Percentiles rank a stretch among this genome's conserved stretches.
phyloP scores from a whole-genome alignment of 805 yeast genomes.

The Pichia sporocuriosa region DNA sequence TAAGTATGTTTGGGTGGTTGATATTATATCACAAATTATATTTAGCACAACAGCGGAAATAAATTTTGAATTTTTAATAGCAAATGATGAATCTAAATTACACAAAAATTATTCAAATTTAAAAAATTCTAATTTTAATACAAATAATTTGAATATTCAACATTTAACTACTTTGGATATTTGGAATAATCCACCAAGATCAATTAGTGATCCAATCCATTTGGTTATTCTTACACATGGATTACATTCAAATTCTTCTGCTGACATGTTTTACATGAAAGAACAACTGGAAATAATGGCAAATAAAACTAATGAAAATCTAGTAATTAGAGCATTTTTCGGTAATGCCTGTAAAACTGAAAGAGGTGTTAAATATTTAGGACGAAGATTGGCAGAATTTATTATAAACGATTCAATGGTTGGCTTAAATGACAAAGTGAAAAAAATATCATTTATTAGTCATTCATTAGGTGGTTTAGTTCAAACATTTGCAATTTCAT shows the following conservation, averaged over 20 bases:
- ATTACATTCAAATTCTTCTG: constrained; percentile 79
- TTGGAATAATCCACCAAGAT: constrained; percentile 66
- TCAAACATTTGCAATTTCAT: constrained; percentile 86
- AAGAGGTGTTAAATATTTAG: constrained; percentile 78
- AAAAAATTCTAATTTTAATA: constrained; percentile 15
- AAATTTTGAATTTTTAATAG: constrained; percentile 55
- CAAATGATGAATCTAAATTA: constrained; percentile 35
- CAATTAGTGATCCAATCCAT: constrained; percentile 55
- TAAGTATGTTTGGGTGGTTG: constrained; percentile 68
- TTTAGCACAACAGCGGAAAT: constrained; percentile 66
- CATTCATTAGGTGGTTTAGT: constrained; percentile 93
- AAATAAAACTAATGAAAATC: constrained; percentile 45
- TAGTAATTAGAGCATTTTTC: constrained; percentile 75
- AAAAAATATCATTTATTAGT: constrained; percentile 76
- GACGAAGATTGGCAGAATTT: constrained; percentile 72
- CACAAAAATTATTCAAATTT: constrained; percentile 26
- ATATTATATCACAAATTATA: constrained; percentile 72
- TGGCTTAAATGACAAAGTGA: constrained; percentile 8
- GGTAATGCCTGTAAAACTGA: constrained; percentile 87
- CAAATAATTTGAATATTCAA: constrained; percentile 35
- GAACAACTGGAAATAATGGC: constrained; percentile 60
- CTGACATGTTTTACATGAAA: constrained; percentile 83
- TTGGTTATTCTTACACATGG: constrained; percentile 88
- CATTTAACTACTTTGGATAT: constrained; percentile 57
- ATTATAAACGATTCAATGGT: constrained; percentile 44